phyloP scores from a whole-genome alignment of 768 basidiomycete species.

The Termitomyces sp. region DNA sequence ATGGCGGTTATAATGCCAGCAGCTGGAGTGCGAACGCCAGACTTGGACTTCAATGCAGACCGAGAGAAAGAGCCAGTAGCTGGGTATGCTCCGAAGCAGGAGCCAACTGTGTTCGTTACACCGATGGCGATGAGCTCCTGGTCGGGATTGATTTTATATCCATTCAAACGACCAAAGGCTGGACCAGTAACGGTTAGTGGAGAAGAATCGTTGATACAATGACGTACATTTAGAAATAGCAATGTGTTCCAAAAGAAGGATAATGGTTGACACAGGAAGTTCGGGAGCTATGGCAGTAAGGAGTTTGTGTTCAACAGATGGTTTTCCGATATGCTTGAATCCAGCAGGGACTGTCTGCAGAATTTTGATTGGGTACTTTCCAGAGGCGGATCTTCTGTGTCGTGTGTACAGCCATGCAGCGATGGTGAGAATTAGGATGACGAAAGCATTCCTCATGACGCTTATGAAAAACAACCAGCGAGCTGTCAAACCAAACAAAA shows the following conservation, averaged over 20 bases:
- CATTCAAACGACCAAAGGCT: constrained; percentile 94
- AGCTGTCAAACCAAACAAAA: constrained; percentile 30
- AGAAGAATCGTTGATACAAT: neutral
- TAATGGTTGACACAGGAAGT: constrained; percentile 81
- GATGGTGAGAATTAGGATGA: constrained; percentile 81
- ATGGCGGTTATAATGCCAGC: constrained; percentile 83
- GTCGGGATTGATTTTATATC: constrained; percentile 90
- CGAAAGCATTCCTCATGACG: constrained; percentile 79
- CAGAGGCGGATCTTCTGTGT: constrained; percentile 46
- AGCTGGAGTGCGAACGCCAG: constrained; percentile 93
- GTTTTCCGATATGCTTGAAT: constrained; percentile 52
- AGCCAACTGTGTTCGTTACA: constrained; percentile 90
- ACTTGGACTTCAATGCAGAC: constrained; percentile 94
- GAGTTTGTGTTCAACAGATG: constrained; percentile 36
- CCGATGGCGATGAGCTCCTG: constrained; percentile 97
- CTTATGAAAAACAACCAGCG: constrained; percentile 74
- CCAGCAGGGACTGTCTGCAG: constrained; percentile 82
- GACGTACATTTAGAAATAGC: constrained; percentile 84
- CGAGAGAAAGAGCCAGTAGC: constrained; percentile 98
- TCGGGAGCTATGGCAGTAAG: constrained; percentile 66
- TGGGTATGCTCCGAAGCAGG: constrained; percentile 88
- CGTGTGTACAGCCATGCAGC: constrained; percentile 84
- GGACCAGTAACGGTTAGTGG: neutral
- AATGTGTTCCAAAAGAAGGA: constrained; percentile 92
- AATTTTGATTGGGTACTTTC: constrained; percentile 80